phyloP scores from a whole-genome alignment of 2,329 filamentous ascomycete species.

The Scedosporium aurantiacum region DNA sequence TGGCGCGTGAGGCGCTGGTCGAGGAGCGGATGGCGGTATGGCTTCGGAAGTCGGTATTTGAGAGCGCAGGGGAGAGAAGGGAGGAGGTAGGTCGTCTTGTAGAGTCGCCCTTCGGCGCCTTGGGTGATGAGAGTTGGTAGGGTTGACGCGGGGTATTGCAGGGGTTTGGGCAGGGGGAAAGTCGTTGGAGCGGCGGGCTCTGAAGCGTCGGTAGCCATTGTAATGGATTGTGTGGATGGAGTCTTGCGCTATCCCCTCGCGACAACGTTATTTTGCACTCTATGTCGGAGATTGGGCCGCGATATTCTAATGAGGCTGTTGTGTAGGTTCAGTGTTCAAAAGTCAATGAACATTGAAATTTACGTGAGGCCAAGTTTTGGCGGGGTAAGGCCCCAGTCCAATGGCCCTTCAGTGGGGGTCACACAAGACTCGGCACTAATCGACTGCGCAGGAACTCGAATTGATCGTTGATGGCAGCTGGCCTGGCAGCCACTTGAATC shows the following conservation, averaged over 20 bases:
- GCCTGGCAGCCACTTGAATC: background rate
- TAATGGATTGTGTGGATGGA: no score
- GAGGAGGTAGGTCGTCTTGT: constrained; percentile 70
- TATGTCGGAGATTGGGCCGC: no score
- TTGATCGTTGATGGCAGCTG: background rate
- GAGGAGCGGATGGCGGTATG: constrained; percentile 82
- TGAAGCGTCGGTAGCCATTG: background rate
- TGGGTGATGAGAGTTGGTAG: constrained; percentile 68
- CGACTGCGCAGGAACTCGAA: no score
- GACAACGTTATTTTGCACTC: no score
- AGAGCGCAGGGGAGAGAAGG: constrained; percentile 62
- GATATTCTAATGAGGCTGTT: background rate
- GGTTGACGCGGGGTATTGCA: constrained; percentile 48
- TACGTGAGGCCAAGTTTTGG: no score
- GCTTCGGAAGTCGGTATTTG: constrained; percentile 84
- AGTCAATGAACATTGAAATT: background rate
- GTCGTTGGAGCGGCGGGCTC: background rate
- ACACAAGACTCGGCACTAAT: no score
- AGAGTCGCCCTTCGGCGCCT: constrained; percentile 91
- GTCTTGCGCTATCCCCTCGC: no score
- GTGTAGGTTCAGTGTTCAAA: background rate
- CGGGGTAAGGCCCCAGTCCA: no score
- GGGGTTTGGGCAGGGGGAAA: constrained; percentile 51
- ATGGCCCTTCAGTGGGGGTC: no score
- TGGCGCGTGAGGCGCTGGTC: constrained; percentile 79